Evolutionary conservation across 2,329 filamentous ascomycete species (phyloP).

Genomic region (Myriosclerotinia scirpicola): DNA sequence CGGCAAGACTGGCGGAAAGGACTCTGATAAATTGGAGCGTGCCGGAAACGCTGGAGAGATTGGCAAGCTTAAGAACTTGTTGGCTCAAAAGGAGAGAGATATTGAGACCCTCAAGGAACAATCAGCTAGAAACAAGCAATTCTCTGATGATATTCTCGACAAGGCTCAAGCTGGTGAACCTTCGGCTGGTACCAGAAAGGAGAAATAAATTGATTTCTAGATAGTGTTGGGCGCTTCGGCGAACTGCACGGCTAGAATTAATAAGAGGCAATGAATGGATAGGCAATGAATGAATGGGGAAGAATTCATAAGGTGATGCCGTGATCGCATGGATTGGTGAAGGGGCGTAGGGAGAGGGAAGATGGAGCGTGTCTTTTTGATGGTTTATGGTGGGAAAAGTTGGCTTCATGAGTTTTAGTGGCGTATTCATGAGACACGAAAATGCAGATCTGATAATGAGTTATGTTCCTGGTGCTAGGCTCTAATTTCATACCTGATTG

Average conservation of each 20-base stretch:
- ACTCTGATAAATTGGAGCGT: constrained; percentile 68
- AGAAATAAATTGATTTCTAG: constrained; percentile 7
- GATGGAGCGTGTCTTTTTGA: constrained; percentile 1
- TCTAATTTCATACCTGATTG: not conserved
- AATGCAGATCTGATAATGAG: not conserved
- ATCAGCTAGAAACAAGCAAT: constrained; percentile 54
- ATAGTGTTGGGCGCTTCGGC: constrained; percentile 8
- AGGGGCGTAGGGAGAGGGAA: not conserved
- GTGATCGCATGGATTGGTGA: not conserved
- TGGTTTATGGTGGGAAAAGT: constrained; percentile 3
- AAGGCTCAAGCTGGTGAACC: constrained; percentile 16
- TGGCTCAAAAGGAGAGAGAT: constrained; percentile 75
- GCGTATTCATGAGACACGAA: constrained; percentile 10
- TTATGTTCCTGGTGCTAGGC: not conserved
- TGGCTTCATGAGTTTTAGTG: constrained; percentile 7
- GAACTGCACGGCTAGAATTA: not conserved
- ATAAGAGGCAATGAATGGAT: not conserved
- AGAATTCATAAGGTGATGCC: constrained; percentile 3
- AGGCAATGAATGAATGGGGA: not conserved
- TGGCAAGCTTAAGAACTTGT: constrained; percentile 62
- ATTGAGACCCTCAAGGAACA: constrained; percentile 51
- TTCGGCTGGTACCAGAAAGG: constrained; percentile 13
- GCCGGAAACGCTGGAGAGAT: constrained; percentile 77
- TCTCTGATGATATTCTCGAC: constrained; percentile 15
- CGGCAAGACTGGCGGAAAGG: constrained; percentile 59